A percentile compares a stretch with the other conserved stretches of the same genome.
These are phyloP conservation scores for Fusarium sp. DNA, from an alignment of 2,329 filamentous ascomycete species.

Conservation along the genomic window DNA sequence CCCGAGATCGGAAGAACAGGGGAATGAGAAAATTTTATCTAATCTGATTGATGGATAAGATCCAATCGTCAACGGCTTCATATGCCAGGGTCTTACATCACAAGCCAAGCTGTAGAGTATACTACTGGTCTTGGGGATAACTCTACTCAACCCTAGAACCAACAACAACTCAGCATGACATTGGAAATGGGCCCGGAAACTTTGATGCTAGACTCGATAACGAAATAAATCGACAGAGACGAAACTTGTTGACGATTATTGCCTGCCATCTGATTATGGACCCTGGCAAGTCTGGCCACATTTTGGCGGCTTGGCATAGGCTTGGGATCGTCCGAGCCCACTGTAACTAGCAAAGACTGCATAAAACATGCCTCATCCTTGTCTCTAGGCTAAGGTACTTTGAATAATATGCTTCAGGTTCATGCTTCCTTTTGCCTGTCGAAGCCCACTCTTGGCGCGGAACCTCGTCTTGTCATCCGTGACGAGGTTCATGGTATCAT, in stretches of 20 bases:
- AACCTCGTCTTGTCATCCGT: background rate
- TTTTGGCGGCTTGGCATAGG: conserved; percentile 23
- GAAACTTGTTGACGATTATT: conserved; percentile 2
- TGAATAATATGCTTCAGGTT: background rate
- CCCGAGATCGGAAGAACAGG: conserved; percentile 36
- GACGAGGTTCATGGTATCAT: background rate
- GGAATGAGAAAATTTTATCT: conserved; percentile 35
- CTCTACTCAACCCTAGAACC: background rate
- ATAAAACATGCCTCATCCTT: conserved; percentile 3
- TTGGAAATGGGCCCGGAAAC: background rate
- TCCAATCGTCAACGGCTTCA: conserved; percentile 22
- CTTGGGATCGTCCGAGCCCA: conserved; percentile 28
- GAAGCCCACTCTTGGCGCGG: conserved; percentile 1
- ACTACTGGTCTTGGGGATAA: background rate
- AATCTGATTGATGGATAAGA: conserved; percentile 46
- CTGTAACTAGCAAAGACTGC: conserved; percentile 13
- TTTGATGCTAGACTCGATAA: background rate
- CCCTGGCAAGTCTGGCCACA: conserved; percentile 14
- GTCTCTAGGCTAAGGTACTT: background rate
- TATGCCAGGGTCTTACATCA: background rate
- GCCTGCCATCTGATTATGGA: conserved; percentile 1
- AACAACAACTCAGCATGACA: conserved; percentile 6
- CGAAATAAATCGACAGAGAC: background rate
- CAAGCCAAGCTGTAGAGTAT: background rate
- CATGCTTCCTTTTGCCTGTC: background rate